Conservation (phyloP, 148 eudicot species). For the Persicaria tinctoria region DNA sequence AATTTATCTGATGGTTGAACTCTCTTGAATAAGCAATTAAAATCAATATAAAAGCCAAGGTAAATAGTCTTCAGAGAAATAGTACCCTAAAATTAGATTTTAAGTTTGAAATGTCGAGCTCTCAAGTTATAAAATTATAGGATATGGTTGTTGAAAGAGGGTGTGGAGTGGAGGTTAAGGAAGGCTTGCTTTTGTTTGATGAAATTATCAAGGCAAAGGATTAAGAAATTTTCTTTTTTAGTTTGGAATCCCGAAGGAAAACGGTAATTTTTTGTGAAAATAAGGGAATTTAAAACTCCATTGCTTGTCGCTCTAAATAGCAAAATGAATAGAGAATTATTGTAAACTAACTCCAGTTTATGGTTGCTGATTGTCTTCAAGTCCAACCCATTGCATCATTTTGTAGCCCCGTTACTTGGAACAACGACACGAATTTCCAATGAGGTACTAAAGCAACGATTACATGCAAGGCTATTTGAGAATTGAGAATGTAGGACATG, state of each 20-base stretch:
- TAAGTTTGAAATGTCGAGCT: no score
- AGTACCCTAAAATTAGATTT: no score
- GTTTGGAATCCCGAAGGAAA: background rate
- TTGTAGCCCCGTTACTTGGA: slow-evolving; percentile 85
- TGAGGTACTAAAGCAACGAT: slow-evolving; percentile 92
- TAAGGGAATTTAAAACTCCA: background rate
- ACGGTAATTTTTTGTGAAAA: background rate
- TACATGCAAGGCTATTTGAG: slow-evolving; percentile 83
- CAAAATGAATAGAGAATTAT: background rate
- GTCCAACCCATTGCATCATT: slow-evolving; percentile 89
- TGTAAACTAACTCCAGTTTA: background rate
- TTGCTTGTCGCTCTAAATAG: background rate
- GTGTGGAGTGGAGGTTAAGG: background rate
- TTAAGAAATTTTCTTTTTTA: background rate
- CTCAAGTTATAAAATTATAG: background rate
- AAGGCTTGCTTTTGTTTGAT: background rate
- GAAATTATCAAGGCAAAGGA: background rate
- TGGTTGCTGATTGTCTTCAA: slow-evolving; percentile 26
- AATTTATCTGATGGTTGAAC: no score
- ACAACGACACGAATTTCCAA: slow-evolving; percentile 91
- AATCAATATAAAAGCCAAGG: no score
- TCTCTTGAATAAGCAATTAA: no score
- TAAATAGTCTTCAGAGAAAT: no score
- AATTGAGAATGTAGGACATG: slow-evolving; percentile 60
- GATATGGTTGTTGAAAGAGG: background rate